These are phyloP conservation scores for Penicillium sp. DNA, from an alignment of 2,329 filamentous ascomycete genomes.

Conservation along the genomic window DNA sequence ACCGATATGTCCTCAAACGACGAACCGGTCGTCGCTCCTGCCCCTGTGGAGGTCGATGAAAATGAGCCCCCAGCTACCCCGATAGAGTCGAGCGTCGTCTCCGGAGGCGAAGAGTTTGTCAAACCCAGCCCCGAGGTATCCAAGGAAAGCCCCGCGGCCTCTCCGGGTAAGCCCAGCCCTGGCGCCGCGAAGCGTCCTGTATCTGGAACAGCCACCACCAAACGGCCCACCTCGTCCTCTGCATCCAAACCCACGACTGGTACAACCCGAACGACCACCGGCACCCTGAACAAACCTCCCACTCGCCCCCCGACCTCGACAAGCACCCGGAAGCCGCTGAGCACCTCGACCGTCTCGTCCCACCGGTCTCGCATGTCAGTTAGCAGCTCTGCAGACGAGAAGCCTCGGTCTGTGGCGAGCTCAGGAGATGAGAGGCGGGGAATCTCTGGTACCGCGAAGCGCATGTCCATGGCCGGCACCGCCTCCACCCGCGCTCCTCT, in stretches of 20 bases:
- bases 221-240: slow-evolving; percentile 39
- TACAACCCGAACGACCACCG: slow-evolving; percentile 31
- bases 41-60: slow-evolving; percentile 27
- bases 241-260: slow-evolving; percentile 32
- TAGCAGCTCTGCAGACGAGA: slow-evolving; percentile 48
- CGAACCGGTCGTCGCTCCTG: slow-evolving; percentile 28
- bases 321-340: slow-evolving; percentile 37
- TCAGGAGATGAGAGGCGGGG: slow-evolving; percentile 48
- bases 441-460: slow-evolving; percentile 46
- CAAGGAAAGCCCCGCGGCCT: slow-evolving; percentile 35
- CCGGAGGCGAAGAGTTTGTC: slow-evolving; percentile 34
- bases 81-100: slow-evolving; percentile 34
- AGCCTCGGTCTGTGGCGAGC: slow-evolving; percentile 42
- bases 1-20: slow-evolving; percentile 37
- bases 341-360: slow-evolving; percentile 37
- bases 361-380: slow-evolving; percentile 45
- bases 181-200: slow-evolving; percentile 36
- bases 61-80: slow-evolving; percentile 37
- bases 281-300: slow-evolving; percentile 47
- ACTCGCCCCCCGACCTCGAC: slow-evolving; percentile 42
- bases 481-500: slow-evolving; percentile 37
- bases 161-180: slow-evolving; percentile 36
- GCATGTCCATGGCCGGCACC: slow-evolving; percentile 46
- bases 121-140: slow-evolving; percentile 39
- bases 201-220: slow-evolving; percentile 36